A percentile compares a stretch with the other conserved stretches of the same genome.
These are phyloP conservation scores for Quercus ilex DNA, from an alignment of 306 rosid genomes.

Conservation along the genomic window DNA sequence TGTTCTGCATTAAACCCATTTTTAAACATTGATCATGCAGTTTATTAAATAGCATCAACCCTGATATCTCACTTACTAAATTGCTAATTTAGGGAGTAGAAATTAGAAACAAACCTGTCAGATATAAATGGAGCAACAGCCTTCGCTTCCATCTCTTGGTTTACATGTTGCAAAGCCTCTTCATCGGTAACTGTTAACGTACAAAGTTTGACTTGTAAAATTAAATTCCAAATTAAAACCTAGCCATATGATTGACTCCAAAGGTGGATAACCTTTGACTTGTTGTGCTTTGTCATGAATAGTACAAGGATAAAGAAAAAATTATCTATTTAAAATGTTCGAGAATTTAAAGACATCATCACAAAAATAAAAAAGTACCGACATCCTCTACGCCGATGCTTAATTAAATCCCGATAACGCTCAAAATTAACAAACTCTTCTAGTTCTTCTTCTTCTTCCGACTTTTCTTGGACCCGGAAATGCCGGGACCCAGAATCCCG, in stretches of 20 bases:
- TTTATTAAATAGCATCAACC: neutral
- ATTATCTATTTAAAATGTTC: constrained; percentile 25
- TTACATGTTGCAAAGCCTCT: constrained; percentile 90
- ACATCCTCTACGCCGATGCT: constrained; percentile 99
- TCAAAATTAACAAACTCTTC: constrained; percentile 99
- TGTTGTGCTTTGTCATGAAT: constrained; percentile 24
- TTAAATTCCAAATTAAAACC: constrained; percentile 20
- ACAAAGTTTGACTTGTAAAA: constrained; percentile 44
- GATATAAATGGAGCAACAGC: constrained; percentile 61
- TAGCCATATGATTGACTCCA: neutral
- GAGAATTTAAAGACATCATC: constrained; percentile 37
- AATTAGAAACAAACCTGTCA: constrained; percentile 48
- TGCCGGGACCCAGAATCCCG: constrained; percentile 71
- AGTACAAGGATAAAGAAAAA: constrained; percentile 13
- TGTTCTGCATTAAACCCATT: neutral
- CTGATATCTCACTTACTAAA: neutral
- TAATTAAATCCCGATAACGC: constrained; percentile 99
- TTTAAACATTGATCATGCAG: neutral
- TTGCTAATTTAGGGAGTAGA: neutral
- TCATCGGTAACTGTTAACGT: constrained; percentile 76
- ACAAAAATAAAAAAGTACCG: constrained; percentile 81
- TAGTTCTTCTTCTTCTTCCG: constrained; percentile 96
- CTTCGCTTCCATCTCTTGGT: constrained; percentile 92
- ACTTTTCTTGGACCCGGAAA: constrained; percentile 59
- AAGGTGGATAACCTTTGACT: constrained; percentile 18